Percentiles rank a stretch among this genome's conserved stretches.
phyloP scores from a whole-genome alignment of 306 rosid species.

The Hippophae tibetana region DNA sequence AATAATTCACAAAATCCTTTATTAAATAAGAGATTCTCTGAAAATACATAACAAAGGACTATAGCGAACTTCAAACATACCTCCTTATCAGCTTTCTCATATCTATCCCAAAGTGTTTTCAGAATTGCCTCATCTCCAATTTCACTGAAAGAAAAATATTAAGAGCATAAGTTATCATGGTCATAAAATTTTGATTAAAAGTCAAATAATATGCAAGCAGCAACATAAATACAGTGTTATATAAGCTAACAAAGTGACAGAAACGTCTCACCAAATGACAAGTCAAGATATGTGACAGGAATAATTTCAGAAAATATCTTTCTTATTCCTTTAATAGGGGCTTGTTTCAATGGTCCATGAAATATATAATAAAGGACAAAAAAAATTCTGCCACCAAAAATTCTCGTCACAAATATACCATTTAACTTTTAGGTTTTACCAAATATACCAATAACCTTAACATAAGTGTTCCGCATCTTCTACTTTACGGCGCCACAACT shows the following conservation, averaged over 20 bases:
- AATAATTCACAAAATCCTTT: conserved; percentile 1
- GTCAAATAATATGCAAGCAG: neutral
- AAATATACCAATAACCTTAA: too few species aligned
- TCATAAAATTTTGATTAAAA: neutral
- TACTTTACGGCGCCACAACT: too few species aligned
- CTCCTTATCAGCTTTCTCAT: conserved; percentile 61
- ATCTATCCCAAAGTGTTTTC: conserved; percentile 83
- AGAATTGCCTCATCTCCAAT: conserved; percentile 84
- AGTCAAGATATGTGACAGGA: too few species aligned
- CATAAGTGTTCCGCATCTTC: too few species aligned
- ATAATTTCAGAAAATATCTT: too few species aligned
- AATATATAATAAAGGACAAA: too few species aligned
- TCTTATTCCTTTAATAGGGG: too few species aligned
- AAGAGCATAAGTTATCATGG: neutral
- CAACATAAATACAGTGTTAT: neutral
- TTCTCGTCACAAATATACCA: too few species aligned
- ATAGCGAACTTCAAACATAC: conserved; percentile 35
- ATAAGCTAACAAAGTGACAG: neutral
- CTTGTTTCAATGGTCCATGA: too few species aligned
- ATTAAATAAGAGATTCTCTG: conserved; percentile 1
- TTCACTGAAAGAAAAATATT: conserved; percentile 40
- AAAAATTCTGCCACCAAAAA: too few species aligned
- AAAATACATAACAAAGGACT: neutral
- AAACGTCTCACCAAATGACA: neutral
- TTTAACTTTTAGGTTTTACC: too few species aligned